These are phyloP conservation scores for Parasarocladium wereldwijsianum DNA, from an alignment of 2,329 filamentous ascomycete genomes.

Conservation along the genomic window DNA sequence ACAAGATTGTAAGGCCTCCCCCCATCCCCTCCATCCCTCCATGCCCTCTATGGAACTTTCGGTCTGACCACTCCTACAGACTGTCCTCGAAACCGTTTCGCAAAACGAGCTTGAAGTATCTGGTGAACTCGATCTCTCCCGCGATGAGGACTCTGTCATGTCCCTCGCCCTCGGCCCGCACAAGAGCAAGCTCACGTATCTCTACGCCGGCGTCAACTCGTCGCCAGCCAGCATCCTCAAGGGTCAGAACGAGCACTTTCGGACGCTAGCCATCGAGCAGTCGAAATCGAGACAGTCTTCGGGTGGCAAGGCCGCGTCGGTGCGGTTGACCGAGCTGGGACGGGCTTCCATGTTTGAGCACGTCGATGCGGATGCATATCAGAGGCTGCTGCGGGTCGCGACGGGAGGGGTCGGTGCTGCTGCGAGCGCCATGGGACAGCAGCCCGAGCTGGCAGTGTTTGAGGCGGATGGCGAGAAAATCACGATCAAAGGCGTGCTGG, in stretches of 20 bases:
- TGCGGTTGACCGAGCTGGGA: conserved; percentile 34
- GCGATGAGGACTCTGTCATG: conserved; percentile 79
- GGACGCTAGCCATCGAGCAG: conserved; percentile 50
- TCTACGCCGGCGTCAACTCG: conserved; percentile 74
- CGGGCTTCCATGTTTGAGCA: conserved; percentile 37
- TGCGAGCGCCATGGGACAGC: conserved; percentile 61
- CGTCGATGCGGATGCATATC: conserved; percentile 29
- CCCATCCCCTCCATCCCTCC: not conserved
- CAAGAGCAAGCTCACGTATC: conserved; percentile 27
- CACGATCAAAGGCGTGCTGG: conserved; percentile 32
- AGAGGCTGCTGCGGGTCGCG: conserved; percentile 42
- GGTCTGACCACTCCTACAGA: conserved; percentile 35
- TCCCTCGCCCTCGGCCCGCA: conserved; percentile 58
- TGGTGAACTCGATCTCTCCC: conserved; percentile 63
- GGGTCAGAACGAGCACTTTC: conserved; percentile 73
- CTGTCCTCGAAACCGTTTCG: conserved; percentile 54
- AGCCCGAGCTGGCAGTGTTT: conserved; percentile 70
- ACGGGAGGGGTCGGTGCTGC: conserved; percentile 55
- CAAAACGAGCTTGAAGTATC: conserved; percentile 48
- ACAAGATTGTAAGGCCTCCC: conserved; percentile 56
- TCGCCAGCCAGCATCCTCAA: conserved; percentile 55
- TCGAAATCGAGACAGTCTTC: conserved; percentile 17
- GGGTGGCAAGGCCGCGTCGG: conserved; percentile 13
- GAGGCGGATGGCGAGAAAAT: conserved; percentile 31
- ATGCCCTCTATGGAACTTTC: not conserved